A percentile compares a stretch with the other conserved stretches of the same genome.
Evolutionary conservation across 192 early-diverging fungal species (phyloP).

Genomic region (Coemansia sp.): DNA sequence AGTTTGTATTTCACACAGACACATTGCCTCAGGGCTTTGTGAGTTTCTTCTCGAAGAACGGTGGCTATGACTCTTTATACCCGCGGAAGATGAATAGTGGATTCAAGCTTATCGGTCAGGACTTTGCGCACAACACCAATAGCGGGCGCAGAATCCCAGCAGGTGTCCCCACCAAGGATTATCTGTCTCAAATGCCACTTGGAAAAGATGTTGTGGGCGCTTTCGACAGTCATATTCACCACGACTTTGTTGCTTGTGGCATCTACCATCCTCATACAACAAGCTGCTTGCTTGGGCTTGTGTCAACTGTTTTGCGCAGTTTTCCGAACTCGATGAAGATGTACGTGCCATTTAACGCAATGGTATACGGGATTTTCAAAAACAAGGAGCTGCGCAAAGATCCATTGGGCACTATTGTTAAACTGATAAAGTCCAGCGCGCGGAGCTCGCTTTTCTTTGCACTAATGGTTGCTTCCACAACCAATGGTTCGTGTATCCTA

Average conservation of each 20-base stretch:
- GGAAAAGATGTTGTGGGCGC: slow-evolving; percentile 55
- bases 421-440: slow-evolving; percentile 55
- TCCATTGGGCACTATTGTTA: slow-evolving; percentile 53
- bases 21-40: slow-evolving; percentile 61
- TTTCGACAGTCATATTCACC: slow-evolving; percentile 45
- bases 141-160: slow-evolving; percentile 33
- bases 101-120: slow-evolving; percentile 16
- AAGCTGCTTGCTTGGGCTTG: slow-evolving; percentile 48
- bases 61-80: slow-evolving; percentile 36
- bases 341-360: slow-evolving; percentile 63
- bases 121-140: neutral
- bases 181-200: slow-evolving; percentile 55
- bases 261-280: slow-evolving; percentile 61
- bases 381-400: slow-evolving; percentile 54
- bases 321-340: slow-evolving; percentile 59
- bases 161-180: slow-evolving; percentile 54
- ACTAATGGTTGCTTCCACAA: slow-evolving; percentile 52
- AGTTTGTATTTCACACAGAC: slow-evolving; percentile 57
- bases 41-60: slow-evolving; percentile 51
- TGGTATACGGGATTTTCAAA: slow-evolving; percentile 54
- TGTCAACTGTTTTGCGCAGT: slow-evolving; percentile 45
- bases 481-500: slow-evolving; percentile 57
- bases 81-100: slow-evolving; percentile 11
- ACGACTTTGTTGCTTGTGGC: slow-evolving; percentile 59
- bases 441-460: slow-evolving; percentile 64